These are phyloP conservation scores for Septoria linicola DNA, from an alignment of 2,329 filamentous ascomycete species.

Conservation along the genomic window DNA sequence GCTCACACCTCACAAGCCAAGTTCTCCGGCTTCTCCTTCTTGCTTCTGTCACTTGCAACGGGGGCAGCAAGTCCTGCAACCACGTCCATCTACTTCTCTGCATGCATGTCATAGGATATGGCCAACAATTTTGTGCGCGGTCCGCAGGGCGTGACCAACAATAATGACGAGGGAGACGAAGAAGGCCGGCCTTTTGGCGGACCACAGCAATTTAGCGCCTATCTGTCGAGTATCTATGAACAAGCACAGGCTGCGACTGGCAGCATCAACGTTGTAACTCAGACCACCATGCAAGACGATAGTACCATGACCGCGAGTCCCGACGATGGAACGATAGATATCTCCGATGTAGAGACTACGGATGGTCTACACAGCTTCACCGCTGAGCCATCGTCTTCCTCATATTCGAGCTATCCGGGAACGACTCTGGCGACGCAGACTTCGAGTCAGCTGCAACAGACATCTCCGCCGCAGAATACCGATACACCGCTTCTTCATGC, in stretches of 20 bases:
- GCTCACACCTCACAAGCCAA: too few relatives aligned
- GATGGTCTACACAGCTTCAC: constrained; percentile 8
- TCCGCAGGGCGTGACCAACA: background rate
- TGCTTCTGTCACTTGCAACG: too few relatives aligned
- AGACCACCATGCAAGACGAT: constrained; percentile 3
- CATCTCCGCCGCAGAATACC: constrained; percentile 3
- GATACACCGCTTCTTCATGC: background rate
- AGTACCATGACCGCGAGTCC: background rate
- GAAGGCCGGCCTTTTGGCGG: too few relatives aligned
- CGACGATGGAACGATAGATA: background rate
- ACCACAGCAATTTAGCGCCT: background rate
- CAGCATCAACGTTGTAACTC: background rate
- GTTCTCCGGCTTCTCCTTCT: too few relatives aligned
- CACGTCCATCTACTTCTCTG: too few relatives aligned
- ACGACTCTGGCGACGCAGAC: constrained; percentile 14
- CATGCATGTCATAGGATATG: background rate
- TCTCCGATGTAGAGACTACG: background rate
- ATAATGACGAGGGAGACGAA: background rate
- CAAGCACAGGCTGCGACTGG: background rate
- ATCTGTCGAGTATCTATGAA: background rate
- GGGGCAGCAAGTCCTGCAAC: too few relatives aligned
- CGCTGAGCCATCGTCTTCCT: background rate
- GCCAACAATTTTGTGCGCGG: background rate
- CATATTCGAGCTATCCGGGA: constrained; percentile 4
- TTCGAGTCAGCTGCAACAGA: constrained; percentile 1